Evolutionary conservation across 257 asterid genomes (phyloP), one percentile per base, ranked within the genome.

Genomic region (Capsicum pubescens): DNA sequence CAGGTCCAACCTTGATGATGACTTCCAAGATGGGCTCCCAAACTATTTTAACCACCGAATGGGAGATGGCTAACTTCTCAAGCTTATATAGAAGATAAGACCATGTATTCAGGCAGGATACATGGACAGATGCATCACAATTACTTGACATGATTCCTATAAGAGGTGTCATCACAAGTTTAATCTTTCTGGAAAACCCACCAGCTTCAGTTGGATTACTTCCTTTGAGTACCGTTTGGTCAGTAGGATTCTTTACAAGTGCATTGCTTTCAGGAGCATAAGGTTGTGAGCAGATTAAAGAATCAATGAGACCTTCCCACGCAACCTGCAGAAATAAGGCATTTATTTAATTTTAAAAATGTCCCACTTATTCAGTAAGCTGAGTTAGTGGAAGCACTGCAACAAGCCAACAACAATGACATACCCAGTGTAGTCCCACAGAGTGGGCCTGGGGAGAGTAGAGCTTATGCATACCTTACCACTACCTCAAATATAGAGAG

Each of bases 31-130:
- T 91, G 79, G 98, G 98, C 87, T 91, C 92, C 95, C 93, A 92
- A 69, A 89, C 94, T 85, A 61, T 86, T 85, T 87, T 86, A 56
- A 90, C 88, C 82, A 90, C 89, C 32, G 86, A 78, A 84, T 87
- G 86, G 76, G 84, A 86, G 91, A 86, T 87, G 82, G 88, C 88
- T 81, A 90, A 89, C 84, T 85, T 91, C 61, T 87, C 90, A 21
- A 94, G 97, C 89, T 93, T 94, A 86, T 93, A 95, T 66, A 93
- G 86, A 66, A 94, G 90, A 88, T 94, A 94, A 81, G 93, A 93
- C 98, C 98, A 94, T 13, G 97, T 90, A 83, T 89, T 92, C 90
- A 94, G 89, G 94, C 97, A 92, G 84, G 97, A 88, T 26, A 87
- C 89, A 63, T 88, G 93, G 70, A 92, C 95, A 44, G 97, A 93